Evolutionary conservation across 2,329 filamentous ascomycete genomes (phyloP).

Genomic region (Aspergillus glaucus): DNA sequence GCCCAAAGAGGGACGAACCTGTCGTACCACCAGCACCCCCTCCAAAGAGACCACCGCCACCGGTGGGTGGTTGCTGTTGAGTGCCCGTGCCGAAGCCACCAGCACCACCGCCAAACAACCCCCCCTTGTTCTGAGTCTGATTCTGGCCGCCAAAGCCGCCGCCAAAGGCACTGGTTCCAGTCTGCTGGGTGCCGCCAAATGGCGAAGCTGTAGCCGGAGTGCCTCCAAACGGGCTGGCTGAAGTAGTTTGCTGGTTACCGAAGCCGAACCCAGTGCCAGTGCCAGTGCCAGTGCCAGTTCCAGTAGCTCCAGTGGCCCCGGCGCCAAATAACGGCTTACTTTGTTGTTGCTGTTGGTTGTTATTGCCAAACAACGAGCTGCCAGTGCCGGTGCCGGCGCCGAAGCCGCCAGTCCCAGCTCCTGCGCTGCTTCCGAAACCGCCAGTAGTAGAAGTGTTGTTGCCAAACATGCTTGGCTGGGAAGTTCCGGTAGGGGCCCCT

Average conservation of each 20-base stretch:
- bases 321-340: slow-evolving; percentile 33
- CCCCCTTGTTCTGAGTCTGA: slow-evolving; percentile 29
- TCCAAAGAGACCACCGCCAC: slow-evolving; percentile 40
- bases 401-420: slow-evolving; percentile 22
- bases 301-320: slow-evolving; percentile 20
- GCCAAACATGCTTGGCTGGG: slow-evolving; percentile 36
- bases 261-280: slow-evolving; percentile 34
- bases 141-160: slow-evolving; percentile 34
- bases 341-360: slow-evolving; percentile 28
- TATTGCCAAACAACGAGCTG: slow-evolving; percentile 39
- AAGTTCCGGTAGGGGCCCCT: slow-evolving; percentile 18
- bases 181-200: slow-evolving; percentile 38
- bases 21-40: slow-evolving; percentile 15
- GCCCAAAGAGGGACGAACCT: slow-evolving; percentile 31
- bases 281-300: slow-evolving; percentile 22
- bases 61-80: slow-evolving; percentile 35
- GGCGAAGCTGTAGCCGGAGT: slow-evolving; percentile 33
- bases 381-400: slow-evolving; percentile 21
- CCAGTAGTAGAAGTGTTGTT: slow-evolving; percentile 30
- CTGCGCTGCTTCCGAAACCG: slow-evolving; percentile 24
- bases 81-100: slow-evolving; percentile 36
- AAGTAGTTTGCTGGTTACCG: slow-evolving; percentile 32
- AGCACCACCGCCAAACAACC: slow-evolving; percentile 27
- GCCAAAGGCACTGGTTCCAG: slow-evolving; percentile 37
- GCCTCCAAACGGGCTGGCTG: slow-evolving; percentile 36